A percentile compares a stretch with the other conserved stretches of the same genome.
Conservation (phyloP, 176 grass and related monocot species). For the Chrysopogon serrulatus region DNA sequence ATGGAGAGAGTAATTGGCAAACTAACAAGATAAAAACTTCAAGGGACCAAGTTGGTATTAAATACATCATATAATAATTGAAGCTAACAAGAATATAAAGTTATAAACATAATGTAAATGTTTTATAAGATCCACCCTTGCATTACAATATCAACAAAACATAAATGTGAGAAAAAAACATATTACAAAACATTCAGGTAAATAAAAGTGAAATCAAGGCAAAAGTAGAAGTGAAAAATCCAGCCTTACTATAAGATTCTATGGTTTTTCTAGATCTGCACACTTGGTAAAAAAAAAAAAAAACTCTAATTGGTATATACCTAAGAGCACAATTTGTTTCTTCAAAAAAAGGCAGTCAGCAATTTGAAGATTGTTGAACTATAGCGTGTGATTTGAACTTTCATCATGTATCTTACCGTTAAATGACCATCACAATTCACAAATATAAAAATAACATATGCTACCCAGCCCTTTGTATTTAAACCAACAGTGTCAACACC, state of each 20-base stretch:
- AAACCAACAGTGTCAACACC: constrained; percentile 88
- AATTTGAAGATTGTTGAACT: neutral
- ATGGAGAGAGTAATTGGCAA: neutral
- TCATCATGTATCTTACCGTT: neutral
- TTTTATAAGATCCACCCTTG: neutral
- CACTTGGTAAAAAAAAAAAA: constrained; percentile 86
- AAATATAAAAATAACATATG: neutral
- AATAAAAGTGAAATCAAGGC: neutral
- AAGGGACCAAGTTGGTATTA: neutral
- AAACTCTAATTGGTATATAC: constrained; percentile 89
- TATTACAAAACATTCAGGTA: neutral
- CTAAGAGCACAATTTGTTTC: constrained; percentile 42
- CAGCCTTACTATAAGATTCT: constrained; percentile 81
- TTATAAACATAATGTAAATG: neutral
- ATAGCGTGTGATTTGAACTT: too few relatives aligned
- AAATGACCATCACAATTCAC: neutral
- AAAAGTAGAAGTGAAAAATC: neutral
- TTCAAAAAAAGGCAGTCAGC: neutral
- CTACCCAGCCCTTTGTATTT: constrained; percentile 93
- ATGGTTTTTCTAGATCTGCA: constrained; percentile 87
- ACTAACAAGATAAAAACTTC: neutral
- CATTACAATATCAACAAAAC: neutral
- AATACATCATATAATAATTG: neutral
- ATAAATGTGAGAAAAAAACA: neutral
- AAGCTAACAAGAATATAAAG: neutral